Evolutionary conservation across 2,329 filamentous ascomycete genomes (phyloP), one percentile per base, ranked within the genome.

Genomic region (Alternaria burnsii): DNA sequence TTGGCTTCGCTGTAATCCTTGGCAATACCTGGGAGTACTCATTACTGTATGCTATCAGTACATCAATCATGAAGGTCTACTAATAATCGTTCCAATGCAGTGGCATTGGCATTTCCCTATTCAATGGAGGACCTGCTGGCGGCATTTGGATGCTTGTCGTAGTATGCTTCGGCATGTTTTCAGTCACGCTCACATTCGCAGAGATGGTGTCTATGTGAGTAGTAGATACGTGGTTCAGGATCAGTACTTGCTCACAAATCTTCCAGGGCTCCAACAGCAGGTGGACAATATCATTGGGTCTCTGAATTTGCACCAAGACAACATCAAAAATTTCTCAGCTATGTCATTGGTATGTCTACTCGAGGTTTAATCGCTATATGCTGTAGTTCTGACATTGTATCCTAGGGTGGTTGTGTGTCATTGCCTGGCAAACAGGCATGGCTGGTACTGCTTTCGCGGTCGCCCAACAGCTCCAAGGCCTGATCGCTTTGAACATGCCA

Each of bases 351-450:
- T 82, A 79, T 51, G 36, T 58, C 14, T 30, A 71, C 18, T 71
- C 58, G 64, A 7, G 8, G 18, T 18, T n/a, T 14, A 2, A 16
- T 1, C 4, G 5, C 4, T 8, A 9, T n/a, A 16, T 38, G 2
- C 14, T 4, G 5, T n/a, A 1, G 8, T 38, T 2, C 52, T 53
- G 18, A 34, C 3, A 8, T 16, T 12, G 0, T 26, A 10, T 5
- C 40, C 8, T 12, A 47, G 79, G 80, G 11, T 82, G 80, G 80
- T 67, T 79, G 11, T 75, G 72, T 44, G 74, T 76, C 5, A 66
- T 79, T 1, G 78, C 74, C 2, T 80, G 79, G 78, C 78, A 80
- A 61, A 69, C 72, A 8, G 63, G 43, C 60, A 66, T 55, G 65
- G 78, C 76, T 14, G 59, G 59, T 16, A 66, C 65, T 2, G 61